These are phyloP conservation scores for Colletotrichum tofieldiae DNA, from an alignment of 2,329 filamentous ascomycete species.

Conservation along the genomic window DNA sequence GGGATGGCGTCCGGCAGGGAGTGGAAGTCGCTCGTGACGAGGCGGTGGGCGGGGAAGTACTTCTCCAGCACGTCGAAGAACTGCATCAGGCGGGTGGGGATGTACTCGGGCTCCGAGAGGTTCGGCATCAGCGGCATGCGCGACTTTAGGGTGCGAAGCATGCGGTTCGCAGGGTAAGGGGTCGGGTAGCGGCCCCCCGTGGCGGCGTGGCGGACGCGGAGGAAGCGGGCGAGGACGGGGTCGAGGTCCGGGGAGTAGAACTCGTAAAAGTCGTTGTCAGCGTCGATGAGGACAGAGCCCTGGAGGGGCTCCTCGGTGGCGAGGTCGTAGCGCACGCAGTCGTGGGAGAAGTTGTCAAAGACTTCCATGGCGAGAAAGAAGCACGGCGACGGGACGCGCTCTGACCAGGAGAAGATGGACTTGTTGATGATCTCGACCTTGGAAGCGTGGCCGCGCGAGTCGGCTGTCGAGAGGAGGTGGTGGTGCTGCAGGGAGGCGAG, in stretches of 20 bases:
- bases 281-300: conserved; percentile 89
- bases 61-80: conserved; percentile 93
- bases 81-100: conserved; percentile 94
- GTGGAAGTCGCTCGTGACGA: conserved; percentile 93
- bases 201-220: conserved; percentile 87
- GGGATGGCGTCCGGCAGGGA: conserved; percentile 85
- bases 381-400: conserved; percentile 90
- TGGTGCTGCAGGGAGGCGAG: conserved; percentile 84
- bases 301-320: conserved; percentile 87
- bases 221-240: conserved; percentile 84
- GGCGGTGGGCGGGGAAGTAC: conserved; percentile 91
- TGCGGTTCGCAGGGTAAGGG: conserved; percentile 68
- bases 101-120: conserved; percentile 89
- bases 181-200: conserved; percentile 75
- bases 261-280: conserved; percentile 91
- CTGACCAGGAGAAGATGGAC: conserved; percentile 94
- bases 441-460: conserved; percentile 81
- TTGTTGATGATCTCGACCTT: conserved; percentile 96
- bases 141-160: conserved; percentile 74
- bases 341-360: conserved; percentile 98
- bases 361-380: conserved; percentile 99
- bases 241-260: conserved; percentile 90
- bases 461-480: conserved; percentile 77
- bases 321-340: conserved; percentile 91
- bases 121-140: conserved; percentile 81